Evolutionary conservation across 2,329 filamentous ascomycete species (phyloP).

Genomic region (Colletotrichum costaricense): DNA sequence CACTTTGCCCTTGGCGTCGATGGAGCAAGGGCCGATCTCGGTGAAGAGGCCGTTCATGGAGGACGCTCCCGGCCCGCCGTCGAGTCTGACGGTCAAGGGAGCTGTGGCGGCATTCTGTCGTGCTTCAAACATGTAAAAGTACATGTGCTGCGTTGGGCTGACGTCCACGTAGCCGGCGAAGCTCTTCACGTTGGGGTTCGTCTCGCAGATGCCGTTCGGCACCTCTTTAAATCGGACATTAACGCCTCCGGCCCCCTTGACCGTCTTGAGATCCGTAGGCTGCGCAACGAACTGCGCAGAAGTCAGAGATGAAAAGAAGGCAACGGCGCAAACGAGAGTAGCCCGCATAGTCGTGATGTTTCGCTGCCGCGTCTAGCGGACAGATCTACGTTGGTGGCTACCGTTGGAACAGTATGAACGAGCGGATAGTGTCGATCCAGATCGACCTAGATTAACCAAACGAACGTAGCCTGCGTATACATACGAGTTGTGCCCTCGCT

Average conservation of each 20-base stretch:
- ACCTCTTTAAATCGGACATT: constrained; percentile 21
- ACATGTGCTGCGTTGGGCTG: constrained; percentile 19
- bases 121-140: constrained; percentile 22
- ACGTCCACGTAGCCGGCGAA: constrained; percentile 31
- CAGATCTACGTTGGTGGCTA: background rate
- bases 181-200: constrained; percentile 4
- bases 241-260: constrained; percentile 8
- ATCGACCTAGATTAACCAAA: background rate
- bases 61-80: constrained; percentile 19
- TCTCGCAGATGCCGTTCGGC: constrained; percentile 23
- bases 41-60: constrained; percentile 25
- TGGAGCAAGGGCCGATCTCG: constrained; percentile 20
- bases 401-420: background rate
- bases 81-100: constrained; percentile 18
- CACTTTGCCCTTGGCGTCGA: constrained; percentile 16
- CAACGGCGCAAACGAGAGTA: background rate
- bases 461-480: background rate
- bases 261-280: constrained; percentile 8
- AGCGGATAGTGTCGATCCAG: background rate
- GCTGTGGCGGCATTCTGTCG: constrained; percentile 5
- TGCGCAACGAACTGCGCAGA: constrained; percentile 8
- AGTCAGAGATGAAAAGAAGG: background rate
- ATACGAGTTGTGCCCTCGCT: background rate
- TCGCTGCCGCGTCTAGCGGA: background rate
- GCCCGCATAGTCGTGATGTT: background rate